Evolutionary conservation across 768 basidiomycete genomes (phyloP), one percentile per base, ranked within the genome.

Genomic region (Suillus bovinus): DNA sequence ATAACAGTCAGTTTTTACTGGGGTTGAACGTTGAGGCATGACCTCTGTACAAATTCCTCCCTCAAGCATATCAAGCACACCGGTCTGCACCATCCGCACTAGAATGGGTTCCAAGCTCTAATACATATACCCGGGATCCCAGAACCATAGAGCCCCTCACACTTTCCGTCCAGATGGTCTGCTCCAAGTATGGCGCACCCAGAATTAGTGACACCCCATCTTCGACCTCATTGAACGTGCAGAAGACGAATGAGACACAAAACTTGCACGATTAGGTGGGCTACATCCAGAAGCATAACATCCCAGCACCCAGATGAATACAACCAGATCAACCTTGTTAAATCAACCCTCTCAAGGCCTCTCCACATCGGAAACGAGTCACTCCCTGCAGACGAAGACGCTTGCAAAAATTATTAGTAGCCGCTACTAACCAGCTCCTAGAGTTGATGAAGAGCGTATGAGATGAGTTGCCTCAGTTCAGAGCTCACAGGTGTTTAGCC

Each of bases 261-360:
- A 80, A 67, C 60, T 77, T 11, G 62, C 63, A 0, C 69, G 70
- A n/a, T n/a, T n/a, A 78, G 81, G 80, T 84, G 83, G 82, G 65
- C 71, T 85, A 82, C 67, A 79, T 79, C 27, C 63, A 76, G 52
- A 64, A 75, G 39, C 68, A 84, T 67, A 72, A 81, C 41, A 79
- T 86, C 22, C n/a, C 79, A 78, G 57, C 74, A 85, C 9, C 79
- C 80, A 8, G 84, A 85, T 66, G 84, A 84, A 63, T 86, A 84
- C 66, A 82, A 85, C 67, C 79, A 81, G 59, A 84, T 86, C 58
- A 65, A 72, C 63, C 68, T 80, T 11, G 75, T 70, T 3, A 77
- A 77, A 67, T 61, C 49, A 2, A 9, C 33, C 1, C 61, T 61
- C 4, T 60, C 29, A 29, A 33, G 33, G 33, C 9, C 33, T 33